Evolutionary conservation across 139 green algal genomes (phyloP).

Genomic region (Chlamydomonas sp.): DNA sequence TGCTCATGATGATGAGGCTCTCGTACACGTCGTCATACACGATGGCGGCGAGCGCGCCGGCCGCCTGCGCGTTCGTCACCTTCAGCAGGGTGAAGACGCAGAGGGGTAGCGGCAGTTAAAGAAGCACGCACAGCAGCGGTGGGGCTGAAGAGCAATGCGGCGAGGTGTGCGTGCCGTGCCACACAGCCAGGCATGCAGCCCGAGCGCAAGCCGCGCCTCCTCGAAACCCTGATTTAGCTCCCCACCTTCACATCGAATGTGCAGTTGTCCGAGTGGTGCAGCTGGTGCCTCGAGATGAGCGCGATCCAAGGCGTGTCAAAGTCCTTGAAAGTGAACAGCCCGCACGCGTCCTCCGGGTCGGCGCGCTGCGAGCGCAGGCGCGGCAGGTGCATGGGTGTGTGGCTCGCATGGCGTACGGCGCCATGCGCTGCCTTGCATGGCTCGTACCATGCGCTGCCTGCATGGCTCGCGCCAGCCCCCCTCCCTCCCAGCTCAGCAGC

Average conservation of each 20-base stretch:
- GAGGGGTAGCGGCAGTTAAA: background rate
- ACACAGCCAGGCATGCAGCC: too few species aligned
- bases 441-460: background rate
- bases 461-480: too few species aligned
- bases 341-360: conserved; percentile 59
- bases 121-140: background rate
- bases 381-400: background rate
- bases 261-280: conserved; percentile 37
- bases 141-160: background rate
- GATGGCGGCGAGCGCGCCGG: conserved; percentile 64
- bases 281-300: conserved; percentile 54
- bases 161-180: background rate
- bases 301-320: conserved; percentile 50
- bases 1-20: conserved; percentile 73
- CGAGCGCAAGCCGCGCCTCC: background rate
- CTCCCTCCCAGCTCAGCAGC: too few species aligned
- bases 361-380: conserved; percentile 31
- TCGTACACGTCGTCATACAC: conserved; percentile 65
- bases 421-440: background rate
- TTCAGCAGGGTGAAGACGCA: conserved; percentile 21
- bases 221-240: background rate
- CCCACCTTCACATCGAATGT: conserved; percentile 78
- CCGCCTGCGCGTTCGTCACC: conserved; percentile 57
- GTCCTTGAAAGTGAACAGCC: conserved; percentile 30
- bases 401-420: background rate